Evolutionary conservation across 2,329 filamentous ascomycete genomes (phyloP).

Genomic region (Apiospora rasikravindrae): DNA sequence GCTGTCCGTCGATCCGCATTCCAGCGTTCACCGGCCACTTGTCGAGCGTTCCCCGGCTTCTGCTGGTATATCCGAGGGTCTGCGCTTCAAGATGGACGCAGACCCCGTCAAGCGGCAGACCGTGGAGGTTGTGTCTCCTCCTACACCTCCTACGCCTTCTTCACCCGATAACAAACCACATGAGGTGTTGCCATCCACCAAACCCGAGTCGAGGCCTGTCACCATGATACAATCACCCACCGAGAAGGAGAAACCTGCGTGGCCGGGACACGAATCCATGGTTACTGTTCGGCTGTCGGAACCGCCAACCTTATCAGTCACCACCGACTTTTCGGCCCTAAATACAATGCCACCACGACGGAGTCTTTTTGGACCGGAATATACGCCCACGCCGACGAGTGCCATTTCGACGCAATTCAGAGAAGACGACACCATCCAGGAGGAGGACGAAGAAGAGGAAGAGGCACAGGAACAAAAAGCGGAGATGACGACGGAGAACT

Average conservation of each 20-base stretch:
- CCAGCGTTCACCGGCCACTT: conserved; percentile 34
- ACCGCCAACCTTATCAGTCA: conserved; percentile 56
- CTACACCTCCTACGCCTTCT: neutral
- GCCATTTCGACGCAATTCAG: conserved; percentile 32
- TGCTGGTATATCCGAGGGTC: conserved; percentile 22
- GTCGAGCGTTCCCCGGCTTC: conserved; percentile 20
- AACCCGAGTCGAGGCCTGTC: neutral
- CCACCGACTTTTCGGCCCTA: conserved; percentile 44
- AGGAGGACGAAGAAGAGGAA: conserved; percentile 29
- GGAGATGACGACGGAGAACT: conserved; percentile 10
- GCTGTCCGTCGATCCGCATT: conserved; percentile 35
- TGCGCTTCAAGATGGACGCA: conserved; percentile 36
- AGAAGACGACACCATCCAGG: conserved; percentile 27
- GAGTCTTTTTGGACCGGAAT: conserved; percentile 39
- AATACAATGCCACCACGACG: conserved; percentile 35
- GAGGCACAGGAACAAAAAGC: conserved; percentile 23
- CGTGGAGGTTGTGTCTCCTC: neutral
- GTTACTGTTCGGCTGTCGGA: conserved; percentile 78
- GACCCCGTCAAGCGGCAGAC: conserved; percentile 28
- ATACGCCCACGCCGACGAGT: conserved; percentile 38
- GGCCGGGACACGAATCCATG: conserved; percentile 68
- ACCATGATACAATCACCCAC: conserved; percentile 19
- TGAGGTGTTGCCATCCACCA: neutral
- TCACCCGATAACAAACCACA: neutral
- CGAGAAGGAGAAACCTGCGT: conserved; percentile 30